Evolutionary conservation across 352 stramenopile species (phyloP), one percentile per base, ranked within the genome.

Genomic region (Phytopythium oedochilum): DNA sequence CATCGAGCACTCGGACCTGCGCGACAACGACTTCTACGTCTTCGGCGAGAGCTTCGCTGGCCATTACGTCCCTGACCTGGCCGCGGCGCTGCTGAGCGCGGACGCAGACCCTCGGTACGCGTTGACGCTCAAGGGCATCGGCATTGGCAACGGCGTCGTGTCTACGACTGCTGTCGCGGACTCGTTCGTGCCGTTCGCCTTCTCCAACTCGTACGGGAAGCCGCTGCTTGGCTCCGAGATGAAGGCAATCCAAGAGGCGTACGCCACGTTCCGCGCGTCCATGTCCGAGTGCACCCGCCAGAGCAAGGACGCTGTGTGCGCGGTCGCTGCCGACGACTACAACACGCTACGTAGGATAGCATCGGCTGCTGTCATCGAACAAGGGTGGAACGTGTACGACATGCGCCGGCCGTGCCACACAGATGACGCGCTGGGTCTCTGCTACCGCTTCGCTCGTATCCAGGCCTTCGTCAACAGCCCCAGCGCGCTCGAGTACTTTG

Each of bases 31-130:
- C 55, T 83, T 99, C 12, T 99, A 96, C 64, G 73, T 99, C 36
- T 97, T 97, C 42, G 96, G 96, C 35, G 96, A 99, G 62, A 97
- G 80, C 55, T 98, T 97, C 63, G 92, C 77, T 2, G 96, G 96
- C 1, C 92, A 98, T 51, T 99, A 98, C 60, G 87, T 98, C 20
- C 96, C 96, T 1, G 91, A 96, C 48, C 71, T 98, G 42, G 80
- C 84, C 4, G 70, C 79, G 22, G 73, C 75, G 31, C 61, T 98
- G 43, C 55, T 98, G 15, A 66, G 75, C 22, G 28, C 38, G 7
- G 53, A 59, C 6, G 55, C 80, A 26, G 39, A 59, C 5, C 43
- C 48, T 28, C 56, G 53, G 3, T 83, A 67, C 59, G 50, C 59
- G 36, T 42, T 57, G 3, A 58, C 56, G 9, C 61, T 97, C 28